A percentile compares a stretch with the other conserved stretches of the same genome.
Conservation (phyloP, 805 yeast genomes). For the Clavispora asparagi region DNA sequence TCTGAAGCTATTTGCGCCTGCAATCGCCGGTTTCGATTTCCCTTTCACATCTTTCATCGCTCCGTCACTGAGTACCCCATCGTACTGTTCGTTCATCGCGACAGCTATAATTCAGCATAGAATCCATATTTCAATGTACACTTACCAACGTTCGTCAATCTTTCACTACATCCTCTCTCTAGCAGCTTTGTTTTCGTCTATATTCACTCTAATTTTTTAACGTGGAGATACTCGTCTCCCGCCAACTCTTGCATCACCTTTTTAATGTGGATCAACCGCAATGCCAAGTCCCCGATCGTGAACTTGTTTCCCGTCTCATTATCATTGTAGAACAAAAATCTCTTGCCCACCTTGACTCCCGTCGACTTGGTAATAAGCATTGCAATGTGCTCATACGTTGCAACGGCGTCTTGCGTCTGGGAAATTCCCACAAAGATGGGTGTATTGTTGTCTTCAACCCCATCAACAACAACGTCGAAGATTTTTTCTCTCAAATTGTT, state of each 20-base stretch:
- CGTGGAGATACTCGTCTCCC: constrained; percentile 16
- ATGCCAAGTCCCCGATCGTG: constrained; percentile 24
- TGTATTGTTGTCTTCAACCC: constrained; percentile 17
- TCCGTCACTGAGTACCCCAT: too few species aligned
- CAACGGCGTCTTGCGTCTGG: constrained; percentile 24
- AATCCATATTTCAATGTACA: too few species aligned
- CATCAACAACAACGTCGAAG: constrained; percentile 26
- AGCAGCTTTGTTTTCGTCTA: too few species aligned
- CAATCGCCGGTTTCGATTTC: too few species aligned
- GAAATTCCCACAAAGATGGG: constrained; percentile 24
- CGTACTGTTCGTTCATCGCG: too few species aligned
- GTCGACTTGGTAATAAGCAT: constrained; percentile 28
- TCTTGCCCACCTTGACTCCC: constrained; percentile 32
- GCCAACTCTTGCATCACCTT: constrained; percentile 32
- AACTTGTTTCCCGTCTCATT: constrained; percentile 17
- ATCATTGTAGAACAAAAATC: constrained; percentile 28
- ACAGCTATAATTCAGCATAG: too few species aligned
- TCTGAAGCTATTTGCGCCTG: too few species aligned
- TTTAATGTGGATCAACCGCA: constrained; percentile 31
- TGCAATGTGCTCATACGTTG: constrained; percentile 22
- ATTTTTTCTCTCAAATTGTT: constrained; percentile 24
- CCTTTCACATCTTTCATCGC: too few species aligned
- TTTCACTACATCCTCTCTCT: too few species aligned
- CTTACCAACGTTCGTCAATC: too few species aligned
- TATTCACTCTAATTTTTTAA: constrained; percentile 11